Base-by-base conservation (phyloP, 2,329 filamentous ascomycete species). In the Hymenoscyphus infarciens region DNA sequence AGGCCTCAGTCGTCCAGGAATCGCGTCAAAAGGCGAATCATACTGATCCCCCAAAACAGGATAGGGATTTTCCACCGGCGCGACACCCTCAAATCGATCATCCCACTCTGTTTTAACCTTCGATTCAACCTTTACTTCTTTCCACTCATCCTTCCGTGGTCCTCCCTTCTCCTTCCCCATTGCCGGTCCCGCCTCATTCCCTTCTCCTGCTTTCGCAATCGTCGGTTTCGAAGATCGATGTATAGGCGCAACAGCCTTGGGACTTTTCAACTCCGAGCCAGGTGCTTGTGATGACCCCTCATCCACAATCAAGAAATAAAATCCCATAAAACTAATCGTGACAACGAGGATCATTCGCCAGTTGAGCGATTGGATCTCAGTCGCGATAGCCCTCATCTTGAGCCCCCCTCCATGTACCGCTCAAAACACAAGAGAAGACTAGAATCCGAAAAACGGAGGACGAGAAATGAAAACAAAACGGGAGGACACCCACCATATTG, bases 261-360 rank as follows among this genome's bases (percentile, higher is more conserved):
- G 22, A 27, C 15, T 33, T 8, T 25, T 16, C 27, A 29, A 2
- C 4, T 15, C 16, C 10, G 38, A 7, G n/a, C 27, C 8, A 16
- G 59, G 59, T 8, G 5, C 4, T 56, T 25, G 16, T 42, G 25
- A 19, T 19, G 58, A 33, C 10, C 53, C 22, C 5, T 57, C 53
- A 39, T 59, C 59, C 22, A 57, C 38, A 5, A 59, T 10, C 15
- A 61, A 49, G 19, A 64, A 39, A 38, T 64, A 64, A 19, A 64
- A n/a, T 16, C 56, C 59, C 62, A 64, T 64, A 10, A 61, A 64
- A 56, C 29, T n/a, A 10, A 64, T 27, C 16, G 62, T 64, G 16
- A 42, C 39, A 13, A 59, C 49, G 22, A 61, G 52, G 22, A 64
- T 59, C 11, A 57, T 13, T 5, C 62, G 56, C 62, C 62, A 61